Conservation (phyloP, 257 asterid genomes). For the Buddleja alternifolia region DNA sequence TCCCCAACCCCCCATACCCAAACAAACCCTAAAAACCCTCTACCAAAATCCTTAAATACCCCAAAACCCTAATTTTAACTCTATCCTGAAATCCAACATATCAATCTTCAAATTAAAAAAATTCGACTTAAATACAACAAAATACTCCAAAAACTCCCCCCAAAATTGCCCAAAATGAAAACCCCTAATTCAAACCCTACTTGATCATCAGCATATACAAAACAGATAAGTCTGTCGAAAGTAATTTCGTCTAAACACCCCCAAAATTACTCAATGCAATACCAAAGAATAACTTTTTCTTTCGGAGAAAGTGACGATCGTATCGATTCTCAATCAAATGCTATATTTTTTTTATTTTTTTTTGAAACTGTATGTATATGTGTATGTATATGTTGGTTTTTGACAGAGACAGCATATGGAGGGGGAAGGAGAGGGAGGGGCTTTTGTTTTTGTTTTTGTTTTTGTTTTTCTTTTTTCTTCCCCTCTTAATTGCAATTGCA, state of each 20-base stretch:
- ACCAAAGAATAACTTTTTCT: neutral
- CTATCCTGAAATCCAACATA: neutral
- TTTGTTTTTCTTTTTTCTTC: too few relatives aligned
- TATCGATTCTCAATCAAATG: too few relatives aligned
- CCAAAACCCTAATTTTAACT: neutral
- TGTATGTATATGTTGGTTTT: too few relatives aligned
- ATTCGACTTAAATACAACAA: neutral
- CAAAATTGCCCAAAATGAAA: neutral
- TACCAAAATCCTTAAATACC: neutral
- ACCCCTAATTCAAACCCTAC: neutral
- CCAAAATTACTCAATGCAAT: neutral
- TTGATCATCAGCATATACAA: neutral
- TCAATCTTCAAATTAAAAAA: neutral
- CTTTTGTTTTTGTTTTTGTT: too few relatives aligned
- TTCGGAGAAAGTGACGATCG: too few relatives aligned
- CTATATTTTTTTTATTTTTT: too few relatives aligned
- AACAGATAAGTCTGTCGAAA: neutral
- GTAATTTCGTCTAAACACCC: neutral
- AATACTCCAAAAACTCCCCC: neutral
- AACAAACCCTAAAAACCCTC: conserved; percentile 2
- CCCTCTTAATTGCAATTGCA: too few relatives aligned
- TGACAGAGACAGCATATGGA: too few relatives aligned
- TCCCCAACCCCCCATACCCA: conserved; percentile 38
- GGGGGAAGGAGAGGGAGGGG: too few relatives aligned
- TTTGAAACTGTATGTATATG: too few relatives aligned